Percentiles rank a stretch among this genome's conserved stretches.
Evolutionary conservation across 78 protist species (phyloP).

Genomic region (Salpingoeca rosetta): DNA sequence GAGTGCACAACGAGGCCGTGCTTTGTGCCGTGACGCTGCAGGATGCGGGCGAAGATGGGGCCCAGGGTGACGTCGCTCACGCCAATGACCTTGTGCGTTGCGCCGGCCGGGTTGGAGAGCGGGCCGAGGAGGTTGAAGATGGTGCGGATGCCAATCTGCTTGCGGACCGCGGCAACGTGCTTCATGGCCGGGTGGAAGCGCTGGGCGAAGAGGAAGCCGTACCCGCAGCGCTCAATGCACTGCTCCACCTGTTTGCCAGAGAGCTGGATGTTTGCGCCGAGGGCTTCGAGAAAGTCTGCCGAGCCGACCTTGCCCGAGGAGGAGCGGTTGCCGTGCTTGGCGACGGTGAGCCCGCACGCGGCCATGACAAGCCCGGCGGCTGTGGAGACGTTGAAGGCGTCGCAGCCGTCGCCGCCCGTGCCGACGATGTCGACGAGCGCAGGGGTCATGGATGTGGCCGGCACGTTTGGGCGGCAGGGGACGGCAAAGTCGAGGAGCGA

Average conservation of each 20-base stretch:
- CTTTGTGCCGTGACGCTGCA: neutral
- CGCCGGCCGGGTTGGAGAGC: constrained; percentile 36
- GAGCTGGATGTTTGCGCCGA: constrained; percentile 24
- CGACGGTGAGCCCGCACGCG: constrained; percentile 28
- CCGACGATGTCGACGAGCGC: constrained; percentile 57
- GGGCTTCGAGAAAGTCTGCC: constrained; percentile 46
- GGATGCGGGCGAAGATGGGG: constrained; percentile 4
- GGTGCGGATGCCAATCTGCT: constrained; percentile 26
- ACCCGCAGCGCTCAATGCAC: constrained; percentile 8
- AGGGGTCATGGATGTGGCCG: too few species aligned
- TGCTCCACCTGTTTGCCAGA: neutral
- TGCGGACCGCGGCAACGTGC: constrained; percentile 29
- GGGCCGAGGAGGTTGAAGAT: constrained; percentile 51
- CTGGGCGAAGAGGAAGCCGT: constrained; percentile 46
- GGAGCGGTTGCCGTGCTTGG: constrained; percentile 50
- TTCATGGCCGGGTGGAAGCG: constrained; percentile 39
- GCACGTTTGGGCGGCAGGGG: too few species aligned
- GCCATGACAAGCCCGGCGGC: constrained; percentile 41
- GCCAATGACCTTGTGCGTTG: constrained; percentile 20
- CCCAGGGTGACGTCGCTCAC: constrained; percentile 19
- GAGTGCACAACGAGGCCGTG: constrained; percentile 20
- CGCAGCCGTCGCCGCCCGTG: constrained; percentile 56
- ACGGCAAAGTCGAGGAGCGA: too few species aligned
- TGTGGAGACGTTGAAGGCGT: constrained; percentile 54
- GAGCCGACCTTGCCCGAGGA: constrained; percentile 11